These are phyloP conservation scores for Taxillus chinensis DNA, from an alignment of 164 flowering plant genomes.

Conservation along the genomic window DNA sequence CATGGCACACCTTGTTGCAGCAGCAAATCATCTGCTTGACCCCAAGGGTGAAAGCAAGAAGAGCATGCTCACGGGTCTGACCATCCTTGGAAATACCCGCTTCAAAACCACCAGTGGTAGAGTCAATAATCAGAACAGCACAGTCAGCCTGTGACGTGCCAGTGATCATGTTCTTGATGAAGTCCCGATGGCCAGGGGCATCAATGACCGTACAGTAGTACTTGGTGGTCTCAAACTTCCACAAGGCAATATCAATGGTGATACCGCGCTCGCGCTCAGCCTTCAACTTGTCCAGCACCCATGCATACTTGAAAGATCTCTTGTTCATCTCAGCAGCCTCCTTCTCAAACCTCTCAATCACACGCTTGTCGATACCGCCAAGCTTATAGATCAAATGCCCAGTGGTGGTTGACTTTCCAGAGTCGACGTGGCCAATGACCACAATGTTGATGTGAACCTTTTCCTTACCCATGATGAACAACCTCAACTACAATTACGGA, in stretches of 20 bases:
- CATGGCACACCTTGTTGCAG: slow-evolving; percentile 13
- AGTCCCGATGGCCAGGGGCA: slow-evolving; percentile 23
- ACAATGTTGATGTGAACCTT: slow-evolving; percentile 18
- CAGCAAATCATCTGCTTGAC: slow-evolving; percentile 23
- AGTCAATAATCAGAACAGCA: slow-evolving; percentile 20
- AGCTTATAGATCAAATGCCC: slow-evolving; percentile 21
- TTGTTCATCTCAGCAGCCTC: slow-evolving; percentile 24
- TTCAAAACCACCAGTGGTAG: slow-evolving; percentile 20
- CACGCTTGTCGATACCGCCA: slow-evolving; percentile 22
- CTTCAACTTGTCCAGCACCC: slow-evolving; percentile 24
- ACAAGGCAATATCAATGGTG: slow-evolving; percentile 6
- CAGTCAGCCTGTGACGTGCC: slow-evolving; percentile 24
- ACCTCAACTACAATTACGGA: not conserved
- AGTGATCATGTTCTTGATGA: slow-evolving; percentile 19
- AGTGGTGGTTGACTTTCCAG: slow-evolving; percentile 20
- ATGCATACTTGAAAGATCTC: slow-evolving; percentile 19
- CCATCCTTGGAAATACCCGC: slow-evolving; percentile 24
- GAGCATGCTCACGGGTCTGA: slow-evolving; percentile 22
- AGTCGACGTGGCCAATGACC: slow-evolving; percentile 21
- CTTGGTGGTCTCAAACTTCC: slow-evolving; percentile 20
- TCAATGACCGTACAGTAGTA: slow-evolving; percentile 24
- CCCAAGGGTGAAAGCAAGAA: slow-evolving; percentile 24
- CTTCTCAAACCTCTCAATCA: slow-evolving; percentile 19
- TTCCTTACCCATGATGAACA: slow-evolving; percentile 16
- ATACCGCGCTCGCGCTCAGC: slow-evolving; percentile 7